Percentiles rank a stretch among this genome's conserved stretches.
Conservation (phyloP, 345 rosid genomes). For the Durio zibethinus region DNA sequence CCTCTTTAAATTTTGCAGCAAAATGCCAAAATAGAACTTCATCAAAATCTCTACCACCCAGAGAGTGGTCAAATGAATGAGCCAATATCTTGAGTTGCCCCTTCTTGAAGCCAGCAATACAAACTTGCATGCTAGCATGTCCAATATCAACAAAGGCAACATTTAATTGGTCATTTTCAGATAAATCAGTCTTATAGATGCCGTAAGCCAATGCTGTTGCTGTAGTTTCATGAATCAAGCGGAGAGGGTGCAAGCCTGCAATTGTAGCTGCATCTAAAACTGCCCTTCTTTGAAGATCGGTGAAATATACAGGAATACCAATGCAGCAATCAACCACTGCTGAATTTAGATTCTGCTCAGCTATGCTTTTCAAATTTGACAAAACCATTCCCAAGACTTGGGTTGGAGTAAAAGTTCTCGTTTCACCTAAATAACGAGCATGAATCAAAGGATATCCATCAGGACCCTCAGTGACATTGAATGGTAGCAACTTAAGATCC, state of each 20-base stretch:
- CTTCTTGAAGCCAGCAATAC: conserved; percentile 78
- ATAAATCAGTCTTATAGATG: conserved; percentile 90
- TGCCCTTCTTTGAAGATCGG: conserved; percentile 91
- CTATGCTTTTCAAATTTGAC: conserved; percentile 74
- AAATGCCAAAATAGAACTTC: conserved; percentile 79
- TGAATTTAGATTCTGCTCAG: conserved; percentile 77
- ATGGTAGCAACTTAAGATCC: conserved; percentile 75
- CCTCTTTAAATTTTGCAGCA: conserved; percentile 73
- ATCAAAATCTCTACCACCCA: conserved; percentile 96
- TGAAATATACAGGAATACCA: conserved; percentile 89
- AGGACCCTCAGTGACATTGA: conserved; percentile 65
- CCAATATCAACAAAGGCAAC: conserved; percentile 94
- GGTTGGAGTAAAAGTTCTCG: conserved; percentile 76
- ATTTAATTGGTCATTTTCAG: conserved; percentile 76
- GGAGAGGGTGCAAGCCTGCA: conserved; percentile 89
- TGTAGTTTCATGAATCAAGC: conserved; percentile 81
- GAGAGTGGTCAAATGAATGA: conserved; percentile 67
- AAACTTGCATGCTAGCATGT: conserved; percentile 90
- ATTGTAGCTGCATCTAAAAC: conserved; percentile 90
- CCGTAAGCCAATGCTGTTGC: conserved; percentile 98
- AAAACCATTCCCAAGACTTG: conserved; percentile 89
- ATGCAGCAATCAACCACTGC: conserved; percentile 95
- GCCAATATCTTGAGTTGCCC: conserved; percentile 76
- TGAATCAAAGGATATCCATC: conserved; percentile 86
- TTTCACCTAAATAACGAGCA: conserved; percentile 75